A percentile compares a stretch with the other conserved stretches of the same genome.
These are phyloP conservation scores for Backusella psychrophila DNA, from an alignment of 192 early-diverging fungal genomes.

Conservation along the genomic window DNA sequence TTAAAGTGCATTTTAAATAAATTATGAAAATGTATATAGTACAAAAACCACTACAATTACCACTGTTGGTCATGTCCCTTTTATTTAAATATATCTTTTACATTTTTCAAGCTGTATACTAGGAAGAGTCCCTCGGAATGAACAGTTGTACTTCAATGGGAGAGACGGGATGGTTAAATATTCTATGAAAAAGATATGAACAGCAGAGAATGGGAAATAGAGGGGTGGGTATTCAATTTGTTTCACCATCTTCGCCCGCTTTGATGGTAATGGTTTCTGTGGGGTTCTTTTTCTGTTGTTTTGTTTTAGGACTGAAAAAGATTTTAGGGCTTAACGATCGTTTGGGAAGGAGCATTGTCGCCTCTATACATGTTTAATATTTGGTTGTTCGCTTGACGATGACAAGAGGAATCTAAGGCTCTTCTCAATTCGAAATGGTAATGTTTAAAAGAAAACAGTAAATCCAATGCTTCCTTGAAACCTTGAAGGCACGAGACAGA, in stretches of 20 bases:
- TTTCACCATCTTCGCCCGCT: not conserved
- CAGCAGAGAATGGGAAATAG: not conserved
- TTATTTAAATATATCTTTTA: too few relatives aligned
- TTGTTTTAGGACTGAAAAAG: conserved; percentile 1
- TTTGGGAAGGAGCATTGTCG: not conserved
- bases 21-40: too few relatives aligned
- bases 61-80: too few relatives aligned
- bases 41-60: too few relatives aligned
- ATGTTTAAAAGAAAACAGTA: conserved; percentile 7
- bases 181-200: not conserved
- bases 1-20: too few relatives aligned
- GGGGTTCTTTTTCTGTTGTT: not conserved
- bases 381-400: conserved; percentile 5
- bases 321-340: not conserved
- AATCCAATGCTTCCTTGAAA: conserved; percentile 2
- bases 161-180: too few relatives aligned
- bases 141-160: too few relatives aligned
- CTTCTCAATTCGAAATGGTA: not conserved
- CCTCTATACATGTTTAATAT: not conserved
- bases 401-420: not conserved
- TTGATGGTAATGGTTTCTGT: not conserved
- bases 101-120: too few relatives aligned
- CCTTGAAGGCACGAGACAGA: not conserved
- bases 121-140: too few relatives aligned
- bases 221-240: not conserved